A percentile compares a stretch with the other conserved stretches of the same genome.
These are phyloP conservation scores for Akanthomyces lecanii DNA, from an alignment of 2,329 filamentous ascomycete species.

Conservation along the genomic window DNA sequence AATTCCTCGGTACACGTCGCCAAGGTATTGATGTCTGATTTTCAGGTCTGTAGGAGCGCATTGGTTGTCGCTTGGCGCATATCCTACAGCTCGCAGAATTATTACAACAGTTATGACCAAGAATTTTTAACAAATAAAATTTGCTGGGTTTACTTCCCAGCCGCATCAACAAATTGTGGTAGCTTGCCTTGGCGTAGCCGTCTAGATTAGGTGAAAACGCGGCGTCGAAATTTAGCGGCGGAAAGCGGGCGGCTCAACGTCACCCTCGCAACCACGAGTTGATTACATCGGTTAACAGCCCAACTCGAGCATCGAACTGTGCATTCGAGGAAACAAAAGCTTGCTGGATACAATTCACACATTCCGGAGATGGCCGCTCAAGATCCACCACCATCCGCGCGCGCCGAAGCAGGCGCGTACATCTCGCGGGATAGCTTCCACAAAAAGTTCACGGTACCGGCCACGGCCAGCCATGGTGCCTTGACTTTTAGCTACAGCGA, in stretches of 20 bases:
- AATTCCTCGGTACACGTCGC: too few species aligned
- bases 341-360: neutral
- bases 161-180: neutral
- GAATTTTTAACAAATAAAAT: neutral
- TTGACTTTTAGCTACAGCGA: constrained; percentile 28
- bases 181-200: neutral
- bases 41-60: too few species aligned
- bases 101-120: too few species aligned
- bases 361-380: neutral
- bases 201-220: neutral
- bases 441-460: constrained; percentile 24
- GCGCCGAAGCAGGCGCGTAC: constrained; percentile 16
- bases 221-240: constrained; percentile 7
- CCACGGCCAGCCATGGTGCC: constrained; percentile 20
- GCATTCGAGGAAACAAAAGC: neutral
- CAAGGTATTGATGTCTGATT: too few species aligned
- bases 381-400: constrained; percentile 3
- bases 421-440: constrained; percentile 26
- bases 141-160: neutral
- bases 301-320: neutral
- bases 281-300: neutral
- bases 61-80: too few species aligned
- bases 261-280: neutral
- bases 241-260: neutral
- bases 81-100: too few species aligned